phyloP scores from a whole-genome alignment of 352 stramenopile genomes.

The Phytophthora pluvialis region DNA sequence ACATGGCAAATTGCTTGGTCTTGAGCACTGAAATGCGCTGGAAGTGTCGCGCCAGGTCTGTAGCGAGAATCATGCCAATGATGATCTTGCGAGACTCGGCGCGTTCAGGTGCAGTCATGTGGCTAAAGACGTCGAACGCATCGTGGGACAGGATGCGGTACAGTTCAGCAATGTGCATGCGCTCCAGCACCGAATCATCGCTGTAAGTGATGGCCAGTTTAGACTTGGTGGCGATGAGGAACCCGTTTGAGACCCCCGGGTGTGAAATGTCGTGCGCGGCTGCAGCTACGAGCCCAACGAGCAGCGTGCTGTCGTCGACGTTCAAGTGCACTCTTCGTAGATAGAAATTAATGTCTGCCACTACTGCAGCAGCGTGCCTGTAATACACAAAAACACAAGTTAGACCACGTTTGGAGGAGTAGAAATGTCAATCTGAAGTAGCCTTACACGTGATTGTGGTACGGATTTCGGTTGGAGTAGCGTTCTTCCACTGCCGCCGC shows the following conservation, averaged over 20 bases:
- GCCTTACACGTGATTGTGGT: constrained; percentile 75
- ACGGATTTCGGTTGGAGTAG: constrained; percentile 70
- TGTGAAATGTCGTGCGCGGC: constrained; percentile 94
- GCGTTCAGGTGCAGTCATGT: constrained; percentile 43
- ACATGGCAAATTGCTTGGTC: constrained; percentile 65
- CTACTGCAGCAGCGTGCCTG: constrained; percentile 66
- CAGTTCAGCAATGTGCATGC: constrained; percentile 74
- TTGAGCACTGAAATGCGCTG: constrained; percentile 75
- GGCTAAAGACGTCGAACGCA: constrained; percentile 66
- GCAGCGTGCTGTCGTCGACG: constrained; percentile 58
- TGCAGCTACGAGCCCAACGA: constrained; percentile 81
- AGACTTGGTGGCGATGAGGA: constrained; percentile 88
- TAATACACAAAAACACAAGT: not conserved
- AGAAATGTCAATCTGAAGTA: not conserved
- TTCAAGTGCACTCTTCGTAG: constrained; percentile 63
- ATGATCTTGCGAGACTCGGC: constrained; percentile 68
- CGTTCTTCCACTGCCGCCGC: constrained; percentile 61
- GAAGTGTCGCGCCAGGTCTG: constrained; percentile 79
- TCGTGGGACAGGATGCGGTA: constrained; percentile 70
- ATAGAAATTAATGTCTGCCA: constrained; percentile 75
- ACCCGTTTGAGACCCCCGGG: constrained; percentile 91
- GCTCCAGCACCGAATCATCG: constrained; percentile 88
- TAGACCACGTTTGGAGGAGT: too few relatives aligned
- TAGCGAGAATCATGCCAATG: constrained; percentile 82
- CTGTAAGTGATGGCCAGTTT: constrained; percentile 94